Evolutionary conservation across 2,329 filamentous ascomycete species (phyloP), one percentile per base, ranked within the genome.

Genomic region (Neofusicoccum sp.): DNA sequence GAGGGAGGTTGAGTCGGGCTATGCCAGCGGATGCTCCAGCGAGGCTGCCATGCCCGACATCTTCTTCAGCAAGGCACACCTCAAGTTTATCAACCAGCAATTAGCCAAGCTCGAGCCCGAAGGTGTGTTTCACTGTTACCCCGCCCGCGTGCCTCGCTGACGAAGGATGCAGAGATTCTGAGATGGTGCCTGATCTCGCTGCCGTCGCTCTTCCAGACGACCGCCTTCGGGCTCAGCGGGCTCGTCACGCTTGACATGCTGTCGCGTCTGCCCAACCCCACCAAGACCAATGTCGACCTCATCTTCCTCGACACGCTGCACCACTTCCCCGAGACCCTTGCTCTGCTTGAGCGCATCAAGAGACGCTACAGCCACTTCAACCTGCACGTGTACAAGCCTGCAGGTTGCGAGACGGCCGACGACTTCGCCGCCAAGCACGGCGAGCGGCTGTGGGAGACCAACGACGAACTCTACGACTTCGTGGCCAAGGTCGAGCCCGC

Each of bases 401-500:
- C 89, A 59, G 92, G 89, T 58, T 85, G 86, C 71, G 85, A 89
- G 62, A 93, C 85, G 0, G 84, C 85, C 16, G 85, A 85, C 58
- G 89, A 96, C 67, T 97, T 99, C 73, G 90, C 92, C 75, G 81
- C 85, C 66, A 89, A 87, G 71, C 92, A 97, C 74, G 95, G 95
- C 72, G 83, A 89, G 74, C 86, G 87, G 68, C 81, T 98, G 52
- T 99, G 93, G 88, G 90, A 97, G 75, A 86, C 83, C 36, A 89
- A 95, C 67, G 85, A 93, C 56, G 91, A 97, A 73, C 85, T 94
- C 72, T 99, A 99, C 79, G 95, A 99, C 84, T 98, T 92, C 84
- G 84, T 95, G 66, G 95, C 93, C 80, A 99, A 99, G 83, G 95
- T 99, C 54, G 95, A 99, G 83, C 95, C 95, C 14, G 92, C 93